Evolutionary conservation across 352 stramenopile genomes (phyloP), one percentile per base, ranked within the genome.

Genomic region (Globisporangium mamillatum): DNA sequence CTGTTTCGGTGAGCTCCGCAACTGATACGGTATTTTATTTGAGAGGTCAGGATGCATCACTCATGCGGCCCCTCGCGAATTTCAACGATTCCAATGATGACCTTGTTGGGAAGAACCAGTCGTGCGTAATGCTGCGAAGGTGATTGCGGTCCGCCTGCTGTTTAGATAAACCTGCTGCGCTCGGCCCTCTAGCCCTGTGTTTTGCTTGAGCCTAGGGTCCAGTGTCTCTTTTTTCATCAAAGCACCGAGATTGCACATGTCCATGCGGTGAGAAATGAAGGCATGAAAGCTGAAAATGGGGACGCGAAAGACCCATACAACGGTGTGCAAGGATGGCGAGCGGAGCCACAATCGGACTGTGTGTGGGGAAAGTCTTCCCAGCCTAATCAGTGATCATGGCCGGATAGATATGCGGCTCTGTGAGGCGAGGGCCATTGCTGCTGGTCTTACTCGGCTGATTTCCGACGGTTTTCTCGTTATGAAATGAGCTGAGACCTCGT

Each of bases 91-190:
- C 32, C 50, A 16, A 18, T 14, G 50, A 56, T 56, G 50, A 25
- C 50, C 50, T 56, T 56, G 50, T 56, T 27, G 50, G 50, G 50
- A 56, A 56, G 38, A 48, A 48, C 38, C 38, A 48, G 38, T 20
- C 14, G 38, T 48, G 38, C 38, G 38, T 48, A 48, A 48, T 48
- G 38, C 38, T 20, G 38, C 4, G 38, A 48, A 4, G 38, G 38
- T 14, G 38, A 48, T 48, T 48, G 12, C 14, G 38, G 38, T 20
- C 38, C 38, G 38, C 38, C 38, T 48, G 38, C 38, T 48, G 38
- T 48, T 48, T 20, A 48, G 38, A 48, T 20, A 48, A 48, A 48
- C 38, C 14, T 48, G 38, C 14, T 14, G 29, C 29, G 29, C 4
- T 32, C 29, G 29, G 29, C 4, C 29, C 29, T n/a, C 3, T 48